Percentiles rank a stretch among this genome's conserved stretches.
Evolutionary conservation across 495 filamentous ascomycete species (phyloP).

Genomic region (Talaromyces borbonicus): DNA sequence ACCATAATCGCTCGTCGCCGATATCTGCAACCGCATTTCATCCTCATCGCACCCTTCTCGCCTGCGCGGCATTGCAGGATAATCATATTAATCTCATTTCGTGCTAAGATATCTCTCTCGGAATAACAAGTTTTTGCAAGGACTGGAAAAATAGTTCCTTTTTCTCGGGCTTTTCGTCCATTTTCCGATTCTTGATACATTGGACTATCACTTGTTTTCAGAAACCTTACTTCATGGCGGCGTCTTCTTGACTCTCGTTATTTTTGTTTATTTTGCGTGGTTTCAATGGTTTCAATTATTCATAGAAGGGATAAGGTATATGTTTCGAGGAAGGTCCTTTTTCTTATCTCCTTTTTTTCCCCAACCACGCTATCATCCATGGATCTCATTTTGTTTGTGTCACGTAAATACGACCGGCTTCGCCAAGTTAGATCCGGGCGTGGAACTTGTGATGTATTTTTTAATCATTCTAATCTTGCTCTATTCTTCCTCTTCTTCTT

Average conservation of each 20-base stretch:
- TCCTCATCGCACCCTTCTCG: slow-evolving; percentile 87
- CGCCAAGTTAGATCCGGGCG: too few relatives aligned
- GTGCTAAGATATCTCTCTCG: slow-evolving; percentile 23
- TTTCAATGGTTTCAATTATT: too few relatives aligned
- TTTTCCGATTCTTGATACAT: too few relatives aligned
- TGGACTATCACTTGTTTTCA: not conserved
- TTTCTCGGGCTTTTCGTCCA: too few relatives aligned
- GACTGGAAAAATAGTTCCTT: too few relatives aligned
- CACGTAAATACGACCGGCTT: too few relatives aligned
- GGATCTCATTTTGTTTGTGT: too few relatives aligned
- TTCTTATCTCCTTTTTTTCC: not conserved
- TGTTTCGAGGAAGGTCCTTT: not conserved
- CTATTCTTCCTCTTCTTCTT: too few relatives aligned
- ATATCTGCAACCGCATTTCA: slow-evolving; percentile 91
- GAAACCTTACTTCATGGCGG: not conserved
- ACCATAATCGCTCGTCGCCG: slow-evolving; percentile 63
- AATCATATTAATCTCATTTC: slow-evolving; percentile 37
- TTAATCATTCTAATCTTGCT: too few relatives aligned
- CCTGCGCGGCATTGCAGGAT: slow-evolving; percentile 54
- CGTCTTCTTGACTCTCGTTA: too few relatives aligned
- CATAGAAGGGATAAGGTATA: not conserved
- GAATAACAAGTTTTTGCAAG: not conserved
- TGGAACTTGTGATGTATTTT: too few relatives aligned
- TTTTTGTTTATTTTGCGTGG: not conserved
- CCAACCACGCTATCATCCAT: too few relatives aligned